A percentile compares a stretch with the other conserved stretches of the same genome.
These are phyloP conservation scores for Notholithocarpus densiflorus DNA, from an alignment of 306 rosid species.

Conservation along the genomic window DNA sequence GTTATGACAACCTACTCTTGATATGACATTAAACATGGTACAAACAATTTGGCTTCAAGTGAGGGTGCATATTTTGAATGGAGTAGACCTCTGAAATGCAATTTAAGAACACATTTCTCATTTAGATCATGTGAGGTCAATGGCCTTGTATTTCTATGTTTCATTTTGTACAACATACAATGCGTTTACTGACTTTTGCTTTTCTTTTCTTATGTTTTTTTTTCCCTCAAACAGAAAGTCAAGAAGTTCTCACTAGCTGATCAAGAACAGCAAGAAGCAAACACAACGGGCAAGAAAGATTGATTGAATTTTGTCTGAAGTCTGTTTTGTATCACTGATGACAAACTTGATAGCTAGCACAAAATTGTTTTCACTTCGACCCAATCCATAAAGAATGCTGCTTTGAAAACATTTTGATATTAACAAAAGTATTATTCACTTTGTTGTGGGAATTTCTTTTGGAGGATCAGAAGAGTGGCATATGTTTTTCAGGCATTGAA, in stretches of 20 bases:
- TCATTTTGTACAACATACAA: background rate
- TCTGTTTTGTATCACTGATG: background rate
- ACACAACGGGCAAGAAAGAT: conserved; percentile 37
- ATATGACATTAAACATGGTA: background rate
- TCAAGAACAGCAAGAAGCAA: conserved; percentile 46
- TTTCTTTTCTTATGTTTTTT: background rate
- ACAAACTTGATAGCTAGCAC: background rate
- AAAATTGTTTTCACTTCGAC: background rate
- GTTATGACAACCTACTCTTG: background rate
- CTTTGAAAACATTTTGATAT: background rate
- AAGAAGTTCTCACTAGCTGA: conserved; percentile 71
- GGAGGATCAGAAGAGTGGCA: background rate
- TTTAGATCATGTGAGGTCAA: background rate
- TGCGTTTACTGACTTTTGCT: background rate
- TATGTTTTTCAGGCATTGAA: background rate
- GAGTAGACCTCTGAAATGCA: background rate
- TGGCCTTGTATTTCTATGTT: conserved; percentile 8
- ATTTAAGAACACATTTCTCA: background rate
- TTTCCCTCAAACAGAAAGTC: conserved; percentile 65
- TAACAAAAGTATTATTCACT: background rate
- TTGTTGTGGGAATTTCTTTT: background rate
- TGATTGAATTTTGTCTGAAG: conserved; percentile 28
- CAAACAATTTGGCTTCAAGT: background rate
- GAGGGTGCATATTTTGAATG: background rate
- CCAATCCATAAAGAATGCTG: background rate